Percentiles rank a stretch among this genome's conserved stretches.
Conservation (phyloP, 371 early-diverging fungal genomes). For the Basidiobolus meristosporus region DNA sequence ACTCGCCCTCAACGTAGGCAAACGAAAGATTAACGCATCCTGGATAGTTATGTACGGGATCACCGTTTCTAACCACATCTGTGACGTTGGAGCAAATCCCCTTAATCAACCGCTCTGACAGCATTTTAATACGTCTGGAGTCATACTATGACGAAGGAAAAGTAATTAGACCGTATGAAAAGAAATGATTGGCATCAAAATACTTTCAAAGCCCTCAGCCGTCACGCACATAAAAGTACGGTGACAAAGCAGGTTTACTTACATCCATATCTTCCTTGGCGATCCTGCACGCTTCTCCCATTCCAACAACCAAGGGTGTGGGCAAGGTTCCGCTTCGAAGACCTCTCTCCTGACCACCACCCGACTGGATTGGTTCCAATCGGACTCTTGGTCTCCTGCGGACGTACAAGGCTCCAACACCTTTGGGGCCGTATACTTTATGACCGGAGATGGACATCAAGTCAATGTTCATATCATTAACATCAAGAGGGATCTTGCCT, state of each 20-base stretch:
- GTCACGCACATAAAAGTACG: not conserved
- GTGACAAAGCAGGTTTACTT: constrained; percentile 12
- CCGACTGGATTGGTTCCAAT: constrained; percentile 80
- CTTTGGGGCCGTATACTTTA: constrained; percentile 99
- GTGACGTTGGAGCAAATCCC: constrained; percentile 58
- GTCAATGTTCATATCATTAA: constrained; percentile 91
- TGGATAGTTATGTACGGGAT: constrained; percentile 55
- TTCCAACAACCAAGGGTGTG: constrained; percentile 87
- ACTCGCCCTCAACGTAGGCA: constrained; percentile 99
- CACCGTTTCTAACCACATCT: constrained; percentile 83
- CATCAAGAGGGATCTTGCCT: constrained; percentile 97
- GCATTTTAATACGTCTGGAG: constrained; percentile 37
- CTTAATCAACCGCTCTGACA: constrained; percentile 65
- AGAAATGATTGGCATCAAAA: not conserved
- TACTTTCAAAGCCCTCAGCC: constrained; percentile 3
- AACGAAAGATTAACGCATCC: constrained; percentile 99
- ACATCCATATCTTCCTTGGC: constrained; percentile 77
- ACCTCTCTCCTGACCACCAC: constrained; percentile 99
- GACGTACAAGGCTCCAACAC: constrained; percentile 93
- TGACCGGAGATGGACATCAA: constrained; percentile 96
- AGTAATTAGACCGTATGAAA: not conserved
- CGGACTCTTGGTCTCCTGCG: constrained; percentile 93
- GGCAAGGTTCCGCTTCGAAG: constrained; percentile 96
- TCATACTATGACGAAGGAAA: constrained; percentile 40
- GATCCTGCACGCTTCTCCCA: constrained; percentile 91